Evolutionary conservation across 176 grass and related monocot species (phyloP).

Genomic region (Hsuehochloa calcarea): DNA sequence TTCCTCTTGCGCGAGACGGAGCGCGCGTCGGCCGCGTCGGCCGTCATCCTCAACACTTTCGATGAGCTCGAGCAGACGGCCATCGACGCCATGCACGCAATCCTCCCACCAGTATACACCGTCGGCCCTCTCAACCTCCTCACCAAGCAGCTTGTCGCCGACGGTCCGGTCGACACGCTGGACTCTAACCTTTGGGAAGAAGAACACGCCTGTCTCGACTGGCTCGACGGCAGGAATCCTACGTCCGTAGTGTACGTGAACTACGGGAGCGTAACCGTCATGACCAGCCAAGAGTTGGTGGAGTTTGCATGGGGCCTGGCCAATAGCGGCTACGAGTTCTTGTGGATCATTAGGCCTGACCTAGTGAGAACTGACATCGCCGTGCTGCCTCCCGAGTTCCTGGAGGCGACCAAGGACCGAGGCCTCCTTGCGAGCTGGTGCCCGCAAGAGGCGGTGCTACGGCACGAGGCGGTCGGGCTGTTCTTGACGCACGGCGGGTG

Average conservation of each 20-base stretch:
- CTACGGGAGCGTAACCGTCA: neutral
- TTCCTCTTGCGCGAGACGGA: neutral
- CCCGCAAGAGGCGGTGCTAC: slow-evolving; percentile 16
- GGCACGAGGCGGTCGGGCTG: neutral
- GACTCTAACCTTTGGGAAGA: neutral
- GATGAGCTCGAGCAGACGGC: neutral
- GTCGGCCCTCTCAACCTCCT: neutral
- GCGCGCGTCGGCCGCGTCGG: no score
- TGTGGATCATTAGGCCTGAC: slow-evolving; percentile 18
- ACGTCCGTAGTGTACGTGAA: slow-evolving; percentile 9
- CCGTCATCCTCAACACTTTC: neutral
- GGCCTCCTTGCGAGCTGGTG: slow-evolving; percentile 19
- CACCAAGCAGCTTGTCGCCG: neutral
- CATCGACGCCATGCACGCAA: neutral
- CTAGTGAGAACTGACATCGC: neutral
- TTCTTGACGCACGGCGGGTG: slow-evolving; percentile 28
- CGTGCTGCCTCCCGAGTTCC: slow-evolving; percentile 1
- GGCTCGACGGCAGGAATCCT: neutral
- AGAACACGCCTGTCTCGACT: neutral
- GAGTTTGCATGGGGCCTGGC: slow-evolving; percentile 33
- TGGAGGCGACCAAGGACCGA: neutral
- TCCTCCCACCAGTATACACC: neutral
- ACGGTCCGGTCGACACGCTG: neutral
- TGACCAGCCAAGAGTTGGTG: neutral
- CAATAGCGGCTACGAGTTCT: neutral